These are phyloP conservation scores for Amphicarpaea edgeworthii DNA, from an alignment of 306 rosid genomes.

Conservation along the genomic window DNA sequence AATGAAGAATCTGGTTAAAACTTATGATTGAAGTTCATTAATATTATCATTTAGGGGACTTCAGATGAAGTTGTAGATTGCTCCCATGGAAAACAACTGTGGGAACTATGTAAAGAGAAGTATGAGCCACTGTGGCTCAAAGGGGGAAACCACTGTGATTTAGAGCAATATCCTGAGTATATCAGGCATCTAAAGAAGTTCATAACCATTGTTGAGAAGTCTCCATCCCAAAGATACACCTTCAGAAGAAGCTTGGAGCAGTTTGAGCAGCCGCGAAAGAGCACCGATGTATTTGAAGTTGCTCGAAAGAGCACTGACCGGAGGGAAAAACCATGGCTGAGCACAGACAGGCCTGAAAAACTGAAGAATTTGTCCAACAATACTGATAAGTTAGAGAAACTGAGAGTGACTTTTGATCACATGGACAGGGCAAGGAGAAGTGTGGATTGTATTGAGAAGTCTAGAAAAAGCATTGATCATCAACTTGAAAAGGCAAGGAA, in stretches of 20 bases:
- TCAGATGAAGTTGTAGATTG: conserved; percentile 90
- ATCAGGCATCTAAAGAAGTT: conserved; percentile 83
- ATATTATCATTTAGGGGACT: conserved; percentile 65
- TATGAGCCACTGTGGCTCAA: conserved; percentile 85
- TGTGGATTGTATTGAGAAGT: conserved; percentile 82
- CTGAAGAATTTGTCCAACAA: conserved; percentile 61
- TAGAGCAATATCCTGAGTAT: conserved; percentile 83
- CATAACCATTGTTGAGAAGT: conserved; percentile 76
- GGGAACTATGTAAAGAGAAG: conserved; percentile 88
- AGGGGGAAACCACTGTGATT: conserved; percentile 87
- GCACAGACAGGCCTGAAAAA: conserved; percentile 79
- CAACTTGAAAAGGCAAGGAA: conserved; percentile 77
- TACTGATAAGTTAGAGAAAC: conserved; percentile 54
- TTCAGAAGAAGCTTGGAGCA: conserved; percentile 80
- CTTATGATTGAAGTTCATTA: conserved; percentile 9
- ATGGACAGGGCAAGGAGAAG: conserved; percentile 84
- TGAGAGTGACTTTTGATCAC: conserved; percentile 69
- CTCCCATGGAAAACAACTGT: conserved; percentile 85
- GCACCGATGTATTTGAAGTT: conserved; percentile 72
- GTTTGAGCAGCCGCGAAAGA: conserved; percentile 79
- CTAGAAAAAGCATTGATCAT: conserved; percentile 77
- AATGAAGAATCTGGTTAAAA: neutral
- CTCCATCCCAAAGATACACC: conserved; percentile 73
- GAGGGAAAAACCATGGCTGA: conserved; percentile 78
- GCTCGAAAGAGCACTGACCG: conserved; percentile 82